phyloP scores from a whole-genome alignment of 192 early-diverging fungal genomes.

The Coemansia sp. region DNA sequence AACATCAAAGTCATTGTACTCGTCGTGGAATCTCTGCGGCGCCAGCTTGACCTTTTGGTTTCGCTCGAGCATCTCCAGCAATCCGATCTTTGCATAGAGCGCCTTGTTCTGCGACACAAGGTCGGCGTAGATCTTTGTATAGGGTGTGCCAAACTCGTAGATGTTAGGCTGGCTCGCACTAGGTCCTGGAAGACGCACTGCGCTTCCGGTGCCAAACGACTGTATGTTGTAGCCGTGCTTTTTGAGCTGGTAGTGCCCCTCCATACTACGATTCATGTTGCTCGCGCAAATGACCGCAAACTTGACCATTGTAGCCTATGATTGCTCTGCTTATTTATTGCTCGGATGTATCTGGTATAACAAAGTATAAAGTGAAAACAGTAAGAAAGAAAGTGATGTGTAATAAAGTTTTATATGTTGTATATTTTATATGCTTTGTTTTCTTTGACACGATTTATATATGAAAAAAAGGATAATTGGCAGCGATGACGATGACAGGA shows the following conservation, averaged over 20 bases:
- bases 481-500: no score
- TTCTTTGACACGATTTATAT: no score
- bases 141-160: constrained; percentile 90
- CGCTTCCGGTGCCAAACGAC: constrained; percentile 89
- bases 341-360: background rate
- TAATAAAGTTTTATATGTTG: no score
- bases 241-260: constrained; percentile 80
- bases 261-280: constrained; percentile 98
- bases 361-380: no score
- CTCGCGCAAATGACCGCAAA: constrained; percentile 96
- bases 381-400: no score
- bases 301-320: constrained; percentile 57
- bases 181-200: constrained; percentile 87
- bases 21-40: constrained; percentile 85
- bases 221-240: constrained; percentile 72
- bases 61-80: constrained; percentile 89
- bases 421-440: no score
- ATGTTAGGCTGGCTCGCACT: constrained; percentile 83
- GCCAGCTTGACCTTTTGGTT: constrained; percentile 89
- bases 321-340: background rate
- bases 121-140: constrained; percentile 84
- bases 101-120: constrained; percentile 64
- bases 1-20: constrained; percentile 72
- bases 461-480: no score
- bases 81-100: constrained; percentile 82